These are phyloP conservation scores for Mycena kentingensis DNA, from an alignment of 768 basidiomycete species.

Conservation along the genomic window DNA sequence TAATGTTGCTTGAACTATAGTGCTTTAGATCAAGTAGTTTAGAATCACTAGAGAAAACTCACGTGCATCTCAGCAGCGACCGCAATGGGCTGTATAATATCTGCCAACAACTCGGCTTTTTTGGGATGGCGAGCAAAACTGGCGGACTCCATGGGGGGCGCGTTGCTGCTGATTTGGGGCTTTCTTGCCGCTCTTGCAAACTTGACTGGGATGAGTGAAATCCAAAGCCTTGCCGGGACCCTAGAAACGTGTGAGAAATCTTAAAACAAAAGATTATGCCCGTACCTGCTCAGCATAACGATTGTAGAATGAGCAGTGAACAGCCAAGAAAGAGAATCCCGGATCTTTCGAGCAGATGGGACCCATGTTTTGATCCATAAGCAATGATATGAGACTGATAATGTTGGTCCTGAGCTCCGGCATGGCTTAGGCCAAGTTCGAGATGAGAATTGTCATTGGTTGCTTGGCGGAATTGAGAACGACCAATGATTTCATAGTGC, in stretches of 20 bases:
- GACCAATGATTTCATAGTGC: too few species aligned
- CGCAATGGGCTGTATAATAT: not conserved
- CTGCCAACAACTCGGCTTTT: not conserved
- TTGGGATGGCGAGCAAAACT: constrained; percentile 1
- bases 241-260: not conserved
- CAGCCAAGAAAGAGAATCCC: too few species aligned
- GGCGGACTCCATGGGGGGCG: not conserved
- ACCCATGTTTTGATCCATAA: too few species aligned
- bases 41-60: not conserved
- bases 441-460: too few species aligned
- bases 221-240: not conserved
- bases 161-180: constrained; percentile 8
- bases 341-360: too few species aligned
- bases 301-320: not conserved
- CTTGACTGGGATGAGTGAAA: constrained; percentile 3
- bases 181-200: not conserved
- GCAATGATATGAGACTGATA: too few species aligned
- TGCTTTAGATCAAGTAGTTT: not conserved
- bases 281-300: not conserved
- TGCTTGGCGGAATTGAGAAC: too few species aligned
- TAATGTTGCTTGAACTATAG: constrained; percentile 1
- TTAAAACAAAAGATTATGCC: not conserved
- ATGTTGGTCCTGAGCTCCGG: too few species aligned
- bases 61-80: constrained; percentile 8
- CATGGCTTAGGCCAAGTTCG: too few species aligned